phyloP scores from a whole-genome alignment of 108 stramenopile genomes.

The Seminavis robusta region DNA sequence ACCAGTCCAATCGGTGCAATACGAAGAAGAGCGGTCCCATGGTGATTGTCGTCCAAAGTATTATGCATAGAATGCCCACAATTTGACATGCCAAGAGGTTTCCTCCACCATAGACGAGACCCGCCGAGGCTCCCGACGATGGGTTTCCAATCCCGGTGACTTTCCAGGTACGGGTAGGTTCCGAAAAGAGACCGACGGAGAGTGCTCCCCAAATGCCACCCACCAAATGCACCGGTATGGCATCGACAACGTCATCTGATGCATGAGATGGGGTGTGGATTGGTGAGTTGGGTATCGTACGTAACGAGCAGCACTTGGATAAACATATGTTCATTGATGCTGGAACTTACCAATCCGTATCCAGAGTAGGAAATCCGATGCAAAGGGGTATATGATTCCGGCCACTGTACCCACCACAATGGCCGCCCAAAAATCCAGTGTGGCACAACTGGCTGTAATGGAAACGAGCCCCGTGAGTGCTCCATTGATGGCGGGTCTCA shows the following conservation, averaged over 20 bases:
- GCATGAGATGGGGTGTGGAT: too few relatives aligned
- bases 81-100: slow-evolving; percentile 56
- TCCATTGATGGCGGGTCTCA: slow-evolving; percentile 72
- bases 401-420: slow-evolving; percentile 79
- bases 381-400: slow-evolving; percentile 70
- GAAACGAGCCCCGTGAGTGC: slow-evolving; percentile 68
- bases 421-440: slow-evolving; percentile 78
- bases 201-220: slow-evolving; percentile 87
- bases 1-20: slow-evolving; percentile 36
- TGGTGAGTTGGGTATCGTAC: too few relatives aligned
- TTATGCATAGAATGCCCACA: slow-evolving; percentile 61
- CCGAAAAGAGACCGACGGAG: slow-evolving; percentile 75
- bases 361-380: slow-evolving; percentile 51
- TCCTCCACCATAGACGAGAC: slow-evolving; percentile 58
- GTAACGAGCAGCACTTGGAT: too few relatives aligned
- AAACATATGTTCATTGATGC: too few relatives aligned
- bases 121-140: slow-evolving; percentile 32
- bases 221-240: slow-evolving; percentile 86
- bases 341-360: too few relatives aligned
- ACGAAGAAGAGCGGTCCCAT: slow-evolving; percentile 67
- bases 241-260: slow-evolving; percentile 96
- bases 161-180: slow-evolving; percentile 23
- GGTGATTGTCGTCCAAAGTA: slow-evolving; percentile 59
- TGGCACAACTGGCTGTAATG: slow-evolving; percentile 78
- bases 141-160: too few relatives aligned